Base-by-base conservation (phyloP, 1,139 yeast genomes). In the Zygoascus sp. region DNA sequence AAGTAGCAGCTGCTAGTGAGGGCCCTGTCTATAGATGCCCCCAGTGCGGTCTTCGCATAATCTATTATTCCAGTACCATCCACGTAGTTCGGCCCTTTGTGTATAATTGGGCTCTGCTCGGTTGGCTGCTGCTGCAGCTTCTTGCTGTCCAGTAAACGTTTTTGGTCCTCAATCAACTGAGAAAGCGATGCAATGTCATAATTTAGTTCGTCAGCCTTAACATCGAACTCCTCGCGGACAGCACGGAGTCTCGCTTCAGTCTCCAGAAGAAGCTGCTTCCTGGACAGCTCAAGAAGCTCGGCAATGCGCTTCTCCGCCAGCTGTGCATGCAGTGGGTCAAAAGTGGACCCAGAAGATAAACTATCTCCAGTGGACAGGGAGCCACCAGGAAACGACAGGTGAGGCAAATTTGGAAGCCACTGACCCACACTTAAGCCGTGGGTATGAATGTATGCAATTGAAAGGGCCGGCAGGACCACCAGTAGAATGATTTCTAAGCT, bases 31-130 rank as follows among this genome's bases (percentile, higher is more conserved):
- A 64, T 52, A 7, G 56, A 49, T 4, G 67, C 65, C 2, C 70
- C 70, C 17, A 59, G 50, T 7, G 55, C 46, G 9, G 58, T 48
- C 32, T 59, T 58, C 2, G 68, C 68, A 50, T 56, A 66, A 48
- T 66, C 65, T 6, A 30, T 40, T 15, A 35, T 35, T 8, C 5
- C 34, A 3, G 34, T 9, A 25, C 4, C 28, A 10, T 25, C 28
- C n/a, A n/a, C n/a, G n/a, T n/a, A 6, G 28, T 10, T 6, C 7
- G 28, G 4, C 28, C n/a, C n/a, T 25, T n/a, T 6, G 8, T 32
- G 20, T 32, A 32, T 8, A 19, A 9, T 27, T 27, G 36, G 3
- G 13, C 21, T 6, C 20, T n/a, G 11, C 32, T n/a, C 11, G 15
- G 32, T 27, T 11, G 10, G 21, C 20, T 32, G 8, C 20, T 9